Conservation (phyloP, 2,329 filamentous ascomycete genomes). For the Hypocreales sp. region DNA sequence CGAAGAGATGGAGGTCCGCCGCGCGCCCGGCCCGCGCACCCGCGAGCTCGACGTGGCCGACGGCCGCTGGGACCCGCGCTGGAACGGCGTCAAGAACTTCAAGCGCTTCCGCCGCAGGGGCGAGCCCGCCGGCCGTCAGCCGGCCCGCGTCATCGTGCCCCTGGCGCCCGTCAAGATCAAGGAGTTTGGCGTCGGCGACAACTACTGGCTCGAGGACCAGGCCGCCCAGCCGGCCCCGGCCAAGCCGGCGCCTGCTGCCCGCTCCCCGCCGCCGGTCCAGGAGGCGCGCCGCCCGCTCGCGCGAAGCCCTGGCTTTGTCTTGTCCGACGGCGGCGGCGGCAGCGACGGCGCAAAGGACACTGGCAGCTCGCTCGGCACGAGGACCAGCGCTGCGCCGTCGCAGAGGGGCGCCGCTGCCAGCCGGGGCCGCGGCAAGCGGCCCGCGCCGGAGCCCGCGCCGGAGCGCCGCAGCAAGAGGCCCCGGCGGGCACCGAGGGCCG, state of each 20-base stretch:
- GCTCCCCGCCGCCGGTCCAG: no score
- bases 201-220: constrained; percentile 56
- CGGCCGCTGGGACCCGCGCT: constrained; percentile 66
- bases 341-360: no score
- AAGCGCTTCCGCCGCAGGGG: constrained; percentile 65
- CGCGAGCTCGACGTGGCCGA: constrained; percentile 34
- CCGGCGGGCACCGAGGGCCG: constrained; percentile 17
- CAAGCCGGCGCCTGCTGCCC: constrained; percentile 2
- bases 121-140: constrained; percentile 24
- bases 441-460: constrained; percentile 13
- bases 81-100: constrained; percentile 94
- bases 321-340: no score
- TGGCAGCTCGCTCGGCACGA: no score
- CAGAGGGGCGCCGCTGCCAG: no score
- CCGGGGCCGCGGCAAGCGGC: constrained; percentile 16
- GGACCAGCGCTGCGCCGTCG: no score
- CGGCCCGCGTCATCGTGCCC: constrained; percentile 45
- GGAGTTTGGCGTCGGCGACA: constrained; percentile 58
- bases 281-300: constrained; percentile 6
- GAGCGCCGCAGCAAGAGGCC: constrained; percentile 17
- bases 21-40: constrained; percentile 15
- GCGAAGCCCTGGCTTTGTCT: constrained; percentile 10
- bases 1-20: constrained; percentile 61
- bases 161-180: constrained; percentile 58
- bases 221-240: constrained; percentile 8